Percentiles rank a stretch among this genome's conserved stretches.
These are phyloP conservation scores for Glomus cerebriforme DNA, from an alignment of 192 early-diverging fungal species.

Conservation along the genomic window DNA sequence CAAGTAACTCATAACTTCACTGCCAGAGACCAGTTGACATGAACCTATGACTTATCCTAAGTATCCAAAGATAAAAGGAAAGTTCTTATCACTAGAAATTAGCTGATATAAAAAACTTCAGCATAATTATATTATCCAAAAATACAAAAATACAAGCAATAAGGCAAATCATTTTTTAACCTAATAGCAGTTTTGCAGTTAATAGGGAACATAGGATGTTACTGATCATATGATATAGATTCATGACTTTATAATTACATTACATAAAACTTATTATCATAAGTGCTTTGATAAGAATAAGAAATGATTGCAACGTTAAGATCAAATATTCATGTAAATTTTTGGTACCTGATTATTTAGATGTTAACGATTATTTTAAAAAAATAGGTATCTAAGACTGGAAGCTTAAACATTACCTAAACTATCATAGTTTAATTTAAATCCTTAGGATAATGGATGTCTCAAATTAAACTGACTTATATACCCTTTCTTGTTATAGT, in stretches of 20 bases:
- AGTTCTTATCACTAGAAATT: neutral
- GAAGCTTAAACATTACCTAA: neutral
- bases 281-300: too few relatives aligned
- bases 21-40: neutral
- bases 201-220: too few relatives aligned
- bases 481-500: neutral
- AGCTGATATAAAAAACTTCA: neutral
- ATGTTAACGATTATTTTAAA: slow-evolving; percentile 7
- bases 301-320: neutral
- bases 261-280: too few relatives aligned
- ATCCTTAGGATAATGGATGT: neutral
- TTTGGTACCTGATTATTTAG: neutral
- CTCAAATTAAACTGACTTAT: neutral
- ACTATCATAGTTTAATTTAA: neutral
- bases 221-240: too few relatives aligned
- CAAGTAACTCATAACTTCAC: neutral
- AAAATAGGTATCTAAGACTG: neutral
- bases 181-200: too few relatives aligned
- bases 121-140: too few relatives aligned
- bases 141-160: too few relatives aligned
- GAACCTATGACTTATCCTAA: neutral
- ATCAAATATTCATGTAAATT: neutral
- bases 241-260: too few relatives aligned
- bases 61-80: too few relatives aligned
- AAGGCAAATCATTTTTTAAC: too few relatives aligned